Evolutionary conservation across 108 stramenopile species (phyloP).

Genomic region (Skeletonema menzelii): DNA sequence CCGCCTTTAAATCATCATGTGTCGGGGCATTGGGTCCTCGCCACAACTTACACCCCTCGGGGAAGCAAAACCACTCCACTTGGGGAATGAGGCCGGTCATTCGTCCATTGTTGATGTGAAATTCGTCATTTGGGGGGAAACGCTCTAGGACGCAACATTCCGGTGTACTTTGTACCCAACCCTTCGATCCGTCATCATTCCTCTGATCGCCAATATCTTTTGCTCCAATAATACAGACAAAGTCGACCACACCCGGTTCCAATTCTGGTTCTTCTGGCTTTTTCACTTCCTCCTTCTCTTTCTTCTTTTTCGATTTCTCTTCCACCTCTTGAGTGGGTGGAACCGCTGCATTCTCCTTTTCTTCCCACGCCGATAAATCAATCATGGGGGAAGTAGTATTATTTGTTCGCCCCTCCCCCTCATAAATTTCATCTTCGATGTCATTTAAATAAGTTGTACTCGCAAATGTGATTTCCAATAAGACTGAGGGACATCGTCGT

Average conservation of each 20-base stretch:
- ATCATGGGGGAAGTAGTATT: slow-evolving; percentile 8
- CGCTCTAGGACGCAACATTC: slow-evolving; percentile 79
- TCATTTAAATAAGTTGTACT: slow-evolving; percentile 54
- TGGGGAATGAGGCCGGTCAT: slow-evolving; percentile 66
- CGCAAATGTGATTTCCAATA: slow-evolving; percentile 74
- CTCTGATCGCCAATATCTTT: slow-evolving; percentile 77
- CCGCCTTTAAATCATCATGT: slow-evolving; percentile 65
- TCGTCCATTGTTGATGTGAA: slow-evolving; percentile 59
- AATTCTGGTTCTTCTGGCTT: slow-evolving; percentile 71
- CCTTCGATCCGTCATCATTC: slow-evolving; percentile 70
- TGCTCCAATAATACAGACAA: slow-evolving; percentile 75
- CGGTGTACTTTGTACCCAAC: slow-evolving; percentile 82
- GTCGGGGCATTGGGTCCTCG: slow-evolving; percentile 74
- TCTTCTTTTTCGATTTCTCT: slow-evolving; percentile 5
- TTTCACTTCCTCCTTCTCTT: slow-evolving; percentile 15
- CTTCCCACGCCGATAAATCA: slow-evolving; percentile 4
- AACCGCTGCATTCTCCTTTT: background rate
- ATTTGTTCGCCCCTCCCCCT: slow-evolving; percentile 21
- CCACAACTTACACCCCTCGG: slow-evolving; percentile 84
- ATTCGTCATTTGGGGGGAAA: slow-evolving; percentile 77
- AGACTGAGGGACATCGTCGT: slow-evolving; percentile 71
- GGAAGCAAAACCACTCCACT: slow-evolving; percentile 88
- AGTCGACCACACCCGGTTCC: slow-evolving; percentile 78
- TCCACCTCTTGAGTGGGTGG: slow-evolving; percentile 7
- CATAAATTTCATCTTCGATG: slow-evolving; percentile 63